Percentiles rank a stretch among this genome's conserved stretches.
Conservation (phyloP, 2,329 filamentous ascomycete genomes). For the Penicillium sp. region DNA sequence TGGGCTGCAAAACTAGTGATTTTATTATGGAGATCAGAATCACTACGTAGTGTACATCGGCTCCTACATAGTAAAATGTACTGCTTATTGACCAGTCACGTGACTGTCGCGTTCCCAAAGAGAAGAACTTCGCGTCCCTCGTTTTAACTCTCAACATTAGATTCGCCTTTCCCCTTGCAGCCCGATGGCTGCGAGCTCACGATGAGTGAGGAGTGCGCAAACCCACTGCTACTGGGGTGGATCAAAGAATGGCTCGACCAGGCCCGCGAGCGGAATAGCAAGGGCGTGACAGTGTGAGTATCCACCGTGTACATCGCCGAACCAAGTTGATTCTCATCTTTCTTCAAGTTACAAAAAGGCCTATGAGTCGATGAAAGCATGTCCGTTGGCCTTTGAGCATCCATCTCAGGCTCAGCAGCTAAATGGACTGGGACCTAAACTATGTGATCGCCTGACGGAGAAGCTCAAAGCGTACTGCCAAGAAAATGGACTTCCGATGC, state of each 20-base stretch:
- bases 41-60: too few species aligned
- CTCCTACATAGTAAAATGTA: too few species aligned
- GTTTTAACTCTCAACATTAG: not conserved
- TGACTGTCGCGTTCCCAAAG: conserved; percentile 17
- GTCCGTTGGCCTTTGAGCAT: conserved; percentile 65
- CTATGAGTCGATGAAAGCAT: conserved; percentile 70
- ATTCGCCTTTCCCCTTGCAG: not conserved
- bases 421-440: conserved; percentile 67
- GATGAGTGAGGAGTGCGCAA: conserved; percentile 51
- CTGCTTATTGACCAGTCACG: conserved; percentile 2
- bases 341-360: conserved; percentile 63
- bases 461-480: conserved; percentile 54
- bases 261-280: conserved; percentile 63
- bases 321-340: conserved; percentile 6
- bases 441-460: conserved; percentile 65
- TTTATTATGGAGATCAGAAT: too few species aligned
- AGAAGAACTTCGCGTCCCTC: conserved; percentile 17
- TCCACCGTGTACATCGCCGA: not conserved
- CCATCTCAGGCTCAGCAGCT: conserved; percentile 67
- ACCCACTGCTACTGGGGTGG: conserved; percentile 67
- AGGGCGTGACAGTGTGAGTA: conserved; percentile 54
- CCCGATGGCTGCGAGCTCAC: conserved; percentile 8
- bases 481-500: conserved; percentile 64
- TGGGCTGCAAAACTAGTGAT: too few species aligned
- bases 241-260: conserved; percentile 71